phyloP scores from a whole-genome alignment of 495 filamentous ascomycete species.

The Tuber calosporum region DNA sequence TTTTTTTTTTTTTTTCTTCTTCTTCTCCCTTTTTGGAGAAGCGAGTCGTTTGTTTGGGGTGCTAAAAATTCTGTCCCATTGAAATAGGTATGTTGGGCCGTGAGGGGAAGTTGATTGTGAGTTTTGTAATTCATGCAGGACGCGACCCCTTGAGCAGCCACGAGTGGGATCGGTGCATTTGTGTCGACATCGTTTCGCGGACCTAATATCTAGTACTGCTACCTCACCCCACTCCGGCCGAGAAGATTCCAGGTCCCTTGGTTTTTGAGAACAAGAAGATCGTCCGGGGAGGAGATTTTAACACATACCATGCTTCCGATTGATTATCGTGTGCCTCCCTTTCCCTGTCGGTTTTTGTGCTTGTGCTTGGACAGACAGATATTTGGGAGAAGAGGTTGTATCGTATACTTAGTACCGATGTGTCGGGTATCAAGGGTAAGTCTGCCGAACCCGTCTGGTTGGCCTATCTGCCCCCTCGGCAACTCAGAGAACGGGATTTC shows the following conservation, averaged over 20 bases:
- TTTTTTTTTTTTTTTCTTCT: neutral
- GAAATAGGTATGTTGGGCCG: neutral
- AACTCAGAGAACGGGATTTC: too few relatives aligned
- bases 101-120: constrained; percentile 1
- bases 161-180: constrained; percentile 1
- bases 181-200: constrained; percentile 3
- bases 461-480: too few relatives aligned
- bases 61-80: neutral
- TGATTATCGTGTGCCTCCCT: neutral
- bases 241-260: neutral
- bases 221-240: neutral
- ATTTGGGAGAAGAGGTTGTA: neutral
- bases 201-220: neutral
- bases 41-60: neutral
- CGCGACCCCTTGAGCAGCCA: constrained; percentile 1
- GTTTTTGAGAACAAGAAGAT: neutral
- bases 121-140: constrained; percentile 1
- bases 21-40: too few relatives aligned
- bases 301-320: neutral
- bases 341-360: neutral
- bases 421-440: too few relatives aligned
- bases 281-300: neutral
- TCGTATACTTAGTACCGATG: neutral
- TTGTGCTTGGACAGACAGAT: neutral
- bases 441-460: too few relatives aligned